Evolutionary conservation across 768 basidiomycete genomes (phyloP), one percentile per base, ranked within the genome.

Genomic region (Clitopilus passeckerianus): DNA sequence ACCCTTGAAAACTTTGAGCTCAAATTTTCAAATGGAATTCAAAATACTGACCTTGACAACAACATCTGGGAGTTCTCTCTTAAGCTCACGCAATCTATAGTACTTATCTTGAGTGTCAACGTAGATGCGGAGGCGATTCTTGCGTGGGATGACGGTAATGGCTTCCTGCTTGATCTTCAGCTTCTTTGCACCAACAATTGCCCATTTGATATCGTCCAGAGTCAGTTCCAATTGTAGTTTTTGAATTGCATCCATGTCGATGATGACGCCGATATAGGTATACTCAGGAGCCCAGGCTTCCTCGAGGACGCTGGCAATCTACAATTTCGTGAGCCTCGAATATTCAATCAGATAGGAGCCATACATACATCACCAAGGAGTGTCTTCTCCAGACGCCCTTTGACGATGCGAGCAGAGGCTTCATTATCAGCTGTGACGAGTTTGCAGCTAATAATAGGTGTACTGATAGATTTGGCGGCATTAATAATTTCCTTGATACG

Each of bases 401-500:
- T 98, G 63, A 99, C 97, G 65, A 98, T 98, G 54, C 97, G 86
- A 23, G 97, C 97, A 20, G 96, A 93, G n/a, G 90, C 84, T 69
- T 98, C 97, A 63, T 86, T 94, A 63, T 90, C 80, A 57, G 81
- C 77, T 7, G 89, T 89, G 12, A 93, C 93, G 23, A 99, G 81
- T 70, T 92, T 93, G 67, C 95, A 96, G 62, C 95, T 95, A 72
- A 99, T 99, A 71, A 99, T 98, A 3, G 97, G 97, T 0, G 97
- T 99, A 68, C 90, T 95, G 74, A 99, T 98, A 37, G 80, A 74
- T 71, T 97, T 99, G n/a, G 97, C 93, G 1, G 95, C 97, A 66
- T 98, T 99, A 79, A 99, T 99, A 64, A 99, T 98, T 74, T 99
- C 97, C 73, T 98, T 98, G 76, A 99, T 98, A 67, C 97, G 96